A percentile compares a stretch with the other conserved stretches of the same genome.
Conservation (phyloP, 495 filamentous ascomycete genomes). For the Xylaria cubensis region DNA sequence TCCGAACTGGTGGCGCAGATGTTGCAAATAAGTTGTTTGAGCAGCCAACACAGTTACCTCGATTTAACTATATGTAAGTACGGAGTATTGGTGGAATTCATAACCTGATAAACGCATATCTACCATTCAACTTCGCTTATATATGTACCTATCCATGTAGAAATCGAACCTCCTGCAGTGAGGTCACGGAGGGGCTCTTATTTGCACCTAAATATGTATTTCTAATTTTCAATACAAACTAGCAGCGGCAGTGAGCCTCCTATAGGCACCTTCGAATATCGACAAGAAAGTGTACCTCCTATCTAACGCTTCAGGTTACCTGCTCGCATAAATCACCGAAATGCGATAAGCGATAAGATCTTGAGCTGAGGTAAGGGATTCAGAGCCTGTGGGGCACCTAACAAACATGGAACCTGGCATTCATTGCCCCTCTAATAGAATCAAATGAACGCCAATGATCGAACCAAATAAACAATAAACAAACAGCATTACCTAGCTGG, state of each 20-base stretch:
- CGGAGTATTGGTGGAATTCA: not conserved
- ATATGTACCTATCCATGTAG: not conserved
- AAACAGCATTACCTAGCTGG: not conserved
- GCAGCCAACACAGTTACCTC: not conserved
- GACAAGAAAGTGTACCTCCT: not conserved
- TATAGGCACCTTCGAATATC: not conserved
- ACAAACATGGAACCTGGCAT: not conserved
- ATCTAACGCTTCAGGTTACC: not conserved
- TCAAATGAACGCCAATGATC: not conserved
- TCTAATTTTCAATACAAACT: not conserved
- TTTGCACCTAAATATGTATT: not conserved
- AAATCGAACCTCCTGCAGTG: not conserved
- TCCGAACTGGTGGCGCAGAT: not conserved
- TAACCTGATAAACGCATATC: not conserved
- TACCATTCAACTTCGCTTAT: not conserved
- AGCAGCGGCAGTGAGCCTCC: not conserved
- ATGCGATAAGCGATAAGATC: conserved; percentile 24
- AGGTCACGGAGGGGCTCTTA: not conserved
- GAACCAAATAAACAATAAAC: not conserved
- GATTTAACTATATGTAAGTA: too few relatives aligned
- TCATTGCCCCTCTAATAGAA: conserved; percentile 2
- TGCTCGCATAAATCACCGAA: not conserved
- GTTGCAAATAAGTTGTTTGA: not conserved
- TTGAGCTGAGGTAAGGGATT: not conserved
- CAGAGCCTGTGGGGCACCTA: not conserved